Base-by-base conservation (phyloP, 208 protist species). In the Crithidia thermophila region DNA sequence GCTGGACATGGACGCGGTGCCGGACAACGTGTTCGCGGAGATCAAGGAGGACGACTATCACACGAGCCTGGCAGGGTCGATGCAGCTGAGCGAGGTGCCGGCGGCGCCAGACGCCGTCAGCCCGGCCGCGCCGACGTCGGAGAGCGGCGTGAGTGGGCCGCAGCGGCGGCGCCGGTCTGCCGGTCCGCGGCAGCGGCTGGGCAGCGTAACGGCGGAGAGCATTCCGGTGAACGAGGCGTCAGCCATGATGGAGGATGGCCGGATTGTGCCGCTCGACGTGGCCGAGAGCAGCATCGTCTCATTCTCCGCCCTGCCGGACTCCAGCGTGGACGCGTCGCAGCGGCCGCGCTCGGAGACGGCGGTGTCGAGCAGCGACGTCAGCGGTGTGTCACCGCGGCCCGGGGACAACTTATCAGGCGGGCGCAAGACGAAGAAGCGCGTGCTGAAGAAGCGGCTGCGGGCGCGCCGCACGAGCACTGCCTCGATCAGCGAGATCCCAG, bases 1-100 rank as follows among this genome's bases (percentile, higher is more conserved):
- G 53, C 16, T 82, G 21, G 69, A 79, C 33, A 62, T 87, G 10
- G 58, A 50, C 13, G 72, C 72, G 33, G 72, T 87, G n/a, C 79
- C 79, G 1, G 81, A 90, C 49, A 83, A 81, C 55, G 67, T 79
- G 11, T 65, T 65, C 13, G 61, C 67, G n/a, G 80, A 90, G 58
- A 90, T 87, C 27, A 64, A 58, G 36, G 84, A 90, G 47, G 71
- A 79, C 27, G 56, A 77, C 37, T 69, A 60, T 14, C 47, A 76
- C 31, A 82, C 72, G 11, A 76, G 68, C 28, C 77, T 77, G 1
- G 56, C 80, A 9, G 74, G 73, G 43, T 78, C 72, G 20, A 57
- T 43, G 28, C 56, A 28, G n/a, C 43, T 56, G 20, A 62, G 57
- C 39, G 67, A 68, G 47, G 31, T 65, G 20, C 42, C 45, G 9